These are phyloP conservation scores for Alternaria sp. DNA, from an alignment of 2,329 filamentous ascomycete species.

Conservation along the genomic window DNA sequence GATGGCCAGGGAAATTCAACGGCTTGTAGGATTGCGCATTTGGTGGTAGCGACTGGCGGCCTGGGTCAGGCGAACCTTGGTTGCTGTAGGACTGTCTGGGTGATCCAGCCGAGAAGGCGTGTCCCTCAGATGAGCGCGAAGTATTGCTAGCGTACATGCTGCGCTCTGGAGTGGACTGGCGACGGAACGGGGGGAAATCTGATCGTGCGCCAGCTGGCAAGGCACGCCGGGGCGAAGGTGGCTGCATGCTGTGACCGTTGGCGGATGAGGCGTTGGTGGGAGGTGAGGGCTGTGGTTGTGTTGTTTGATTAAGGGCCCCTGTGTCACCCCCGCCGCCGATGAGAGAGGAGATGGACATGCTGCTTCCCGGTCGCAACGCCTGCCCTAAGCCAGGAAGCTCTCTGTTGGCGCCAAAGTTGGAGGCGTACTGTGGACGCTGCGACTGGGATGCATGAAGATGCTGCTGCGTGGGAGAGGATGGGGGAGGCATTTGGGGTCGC, in stretches of 20 bases:
- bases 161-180: constrained; percentile 51
- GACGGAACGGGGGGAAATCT: constrained; percentile 49
- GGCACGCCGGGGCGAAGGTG: constrained; percentile 55
- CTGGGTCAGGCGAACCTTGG: constrained; percentile 48
- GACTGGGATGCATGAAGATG: constrained; percentile 50
- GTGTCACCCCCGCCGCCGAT: constrained; percentile 66
- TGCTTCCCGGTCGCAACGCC: constrained; percentile 66
- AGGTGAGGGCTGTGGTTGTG: constrained; percentile 61
- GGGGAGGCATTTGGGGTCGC: constrained; percentile 59
- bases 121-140: constrained; percentile 40
- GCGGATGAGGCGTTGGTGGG: constrained; percentile 49
- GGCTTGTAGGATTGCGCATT: constrained; percentile 46
- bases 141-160: constrained; percentile 36
- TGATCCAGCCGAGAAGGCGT: constrained; percentile 40
- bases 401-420: constrained; percentile 58
- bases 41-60: constrained; percentile 43
- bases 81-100: constrained; percentile 46
- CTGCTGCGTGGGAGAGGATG: constrained; percentile 58
- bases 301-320: constrained; percentile 48
- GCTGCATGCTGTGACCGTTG: constrained; percentile 56
- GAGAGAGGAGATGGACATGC: constrained; percentile 80
- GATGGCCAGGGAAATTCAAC: constrained; percentile 40
- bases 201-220: constrained; percentile 41
- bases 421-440: constrained; percentile 54
- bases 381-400: constrained; percentile 64